A percentile compares a stretch with the other conserved stretches of the same genome.
Conservation (phyloP, 148 eudicot species). For the Chenopodium formosanum region DNA sequence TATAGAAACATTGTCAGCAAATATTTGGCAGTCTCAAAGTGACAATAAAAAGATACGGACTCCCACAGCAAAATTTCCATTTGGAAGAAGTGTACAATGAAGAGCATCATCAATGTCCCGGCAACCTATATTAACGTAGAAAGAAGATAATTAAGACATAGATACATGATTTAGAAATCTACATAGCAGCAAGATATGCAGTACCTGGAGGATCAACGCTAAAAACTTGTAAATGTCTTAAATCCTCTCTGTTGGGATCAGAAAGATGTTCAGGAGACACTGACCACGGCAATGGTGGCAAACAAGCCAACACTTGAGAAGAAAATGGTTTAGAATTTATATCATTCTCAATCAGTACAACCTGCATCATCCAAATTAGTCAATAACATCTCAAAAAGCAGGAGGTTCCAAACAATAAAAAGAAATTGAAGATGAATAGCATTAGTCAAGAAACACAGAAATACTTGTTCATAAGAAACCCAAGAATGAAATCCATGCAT, state of each 20-base stretch:
- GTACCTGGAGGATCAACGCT: slow-evolving; percentile 99
- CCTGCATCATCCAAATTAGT: slow-evolving; percentile 48
- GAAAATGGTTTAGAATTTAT: slow-evolving; percentile 88
- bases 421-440: slow-evolving; percentile 7
- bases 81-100: slow-evolving; percentile 82
- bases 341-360: slow-evolving; percentile 92
- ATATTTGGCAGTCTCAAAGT: background rate
- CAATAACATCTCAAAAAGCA: background rate
- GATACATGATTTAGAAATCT: background rate
- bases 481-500: slow-evolving; percentile 8
- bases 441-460: background rate
- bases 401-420: slow-evolving; percentile 1
- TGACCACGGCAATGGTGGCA: slow-evolving; percentile 96
- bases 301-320: slow-evolving; percentile 85
- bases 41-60: slow-evolving; percentile 75
- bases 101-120: slow-evolving; percentile 98
- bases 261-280: slow-evolving; percentile 73
- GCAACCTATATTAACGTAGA: slow-evolving; percentile 61
- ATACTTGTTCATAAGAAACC: background rate
- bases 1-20: background rate
- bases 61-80: slow-evolving; percentile 93
- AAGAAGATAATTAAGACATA: slow-evolving; percentile 4
- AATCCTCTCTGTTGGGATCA: slow-evolving; percentile 87
- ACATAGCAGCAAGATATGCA: background rate
- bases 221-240: slow-evolving; percentile 78